Conservation (phyloP, 768 basidiomycete genomes). For the Plicaturopsis crispa region DNA sequence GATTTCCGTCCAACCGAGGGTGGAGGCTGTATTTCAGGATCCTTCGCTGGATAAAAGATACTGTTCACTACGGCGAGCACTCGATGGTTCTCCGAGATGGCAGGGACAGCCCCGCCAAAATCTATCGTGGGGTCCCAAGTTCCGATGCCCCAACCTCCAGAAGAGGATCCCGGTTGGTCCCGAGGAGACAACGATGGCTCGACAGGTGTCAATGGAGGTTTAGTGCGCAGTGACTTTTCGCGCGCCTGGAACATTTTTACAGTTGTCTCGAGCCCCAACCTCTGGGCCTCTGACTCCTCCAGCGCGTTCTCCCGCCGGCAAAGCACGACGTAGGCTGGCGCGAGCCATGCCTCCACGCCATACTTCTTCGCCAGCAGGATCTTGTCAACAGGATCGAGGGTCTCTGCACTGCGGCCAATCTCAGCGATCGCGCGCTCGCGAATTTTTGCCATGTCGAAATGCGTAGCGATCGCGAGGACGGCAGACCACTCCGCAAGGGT, state of each 20-base stretch:
- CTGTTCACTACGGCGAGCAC: too few relatives aligned
- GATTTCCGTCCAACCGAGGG: too few relatives aligned
- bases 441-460: constrained; percentile 27
- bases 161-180: too few relatives aligned
- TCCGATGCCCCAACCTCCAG: too few relatives aligned
- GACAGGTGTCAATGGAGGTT: too few relatives aligned
- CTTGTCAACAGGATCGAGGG: constrained; percentile 23
- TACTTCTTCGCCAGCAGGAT: constrained; percentile 30
- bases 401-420: constrained; percentile 13
- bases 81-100: too few relatives aligned
- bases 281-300: constrained; percentile 23
- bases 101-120: too few relatives aligned
- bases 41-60: too few relatives aligned
- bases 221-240: constrained; percentile 3
- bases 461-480: constrained; percentile 32
- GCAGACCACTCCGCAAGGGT: constrained; percentile 24
- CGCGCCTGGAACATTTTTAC: constrained; percentile 3
- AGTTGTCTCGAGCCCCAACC: constrained; percentile 3
- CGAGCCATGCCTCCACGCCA: constrained; percentile 30
- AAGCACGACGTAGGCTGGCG: constrained; percentile 27
- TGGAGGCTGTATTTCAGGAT: too few relatives aligned
- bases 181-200: too few relatives aligned
- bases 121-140: too few relatives aligned
- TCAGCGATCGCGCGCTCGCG: constrained; percentile 25
- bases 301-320: constrained; percentile 26